Evolutionary conservation across 805 yeast genomes (phyloP).

Genomic region (Yamadazyma sp.): DNA sequence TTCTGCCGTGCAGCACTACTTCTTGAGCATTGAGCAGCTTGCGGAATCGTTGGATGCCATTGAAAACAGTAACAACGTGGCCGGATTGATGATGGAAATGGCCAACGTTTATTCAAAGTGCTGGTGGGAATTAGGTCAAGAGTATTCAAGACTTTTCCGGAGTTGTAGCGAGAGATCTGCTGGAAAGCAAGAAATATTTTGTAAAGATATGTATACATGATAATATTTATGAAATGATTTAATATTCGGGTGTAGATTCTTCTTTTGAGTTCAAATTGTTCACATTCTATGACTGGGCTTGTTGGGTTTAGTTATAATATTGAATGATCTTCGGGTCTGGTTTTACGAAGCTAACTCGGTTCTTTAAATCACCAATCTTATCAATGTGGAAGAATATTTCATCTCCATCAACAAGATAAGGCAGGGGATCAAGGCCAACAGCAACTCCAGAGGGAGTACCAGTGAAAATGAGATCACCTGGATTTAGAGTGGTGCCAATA

Average conservation of each 20-base stretch:
- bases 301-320: no score
- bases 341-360: conserved; percentile 32
- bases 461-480: conserved; percentile 55
- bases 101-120: conserved; percentile 10
- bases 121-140: conserved; percentile 9
- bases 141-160: conserved; percentile 13
- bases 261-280: no score
- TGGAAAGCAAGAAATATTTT: conserved; percentile 15
- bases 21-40: conserved; percentile 9
- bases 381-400: conserved; percentile 41
- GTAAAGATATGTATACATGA: conserved; percentile 14
- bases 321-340: conserved; percentile 26
- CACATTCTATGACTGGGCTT: no score
- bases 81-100: conserved; percentile 17
- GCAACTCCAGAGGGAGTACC: conserved; percentile 62
- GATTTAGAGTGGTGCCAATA: conserved; percentile 51
- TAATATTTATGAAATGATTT: neutral
- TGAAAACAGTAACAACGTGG: conserved; percentile 4
- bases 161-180: conserved; percentile 14
- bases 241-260: conserved; percentile 5
- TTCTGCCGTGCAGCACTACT: conserved; percentile 1
- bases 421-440: conserved; percentile 39
- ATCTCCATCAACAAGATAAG: conserved; percentile 47
- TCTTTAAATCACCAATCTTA: conserved; percentile 43
- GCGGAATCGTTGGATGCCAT: conserved; percentile 5